phyloP scores from a whole-genome alignment of 495 filamentous ascomycete genomes.

The Aspergillus kassunensis region DNA sequence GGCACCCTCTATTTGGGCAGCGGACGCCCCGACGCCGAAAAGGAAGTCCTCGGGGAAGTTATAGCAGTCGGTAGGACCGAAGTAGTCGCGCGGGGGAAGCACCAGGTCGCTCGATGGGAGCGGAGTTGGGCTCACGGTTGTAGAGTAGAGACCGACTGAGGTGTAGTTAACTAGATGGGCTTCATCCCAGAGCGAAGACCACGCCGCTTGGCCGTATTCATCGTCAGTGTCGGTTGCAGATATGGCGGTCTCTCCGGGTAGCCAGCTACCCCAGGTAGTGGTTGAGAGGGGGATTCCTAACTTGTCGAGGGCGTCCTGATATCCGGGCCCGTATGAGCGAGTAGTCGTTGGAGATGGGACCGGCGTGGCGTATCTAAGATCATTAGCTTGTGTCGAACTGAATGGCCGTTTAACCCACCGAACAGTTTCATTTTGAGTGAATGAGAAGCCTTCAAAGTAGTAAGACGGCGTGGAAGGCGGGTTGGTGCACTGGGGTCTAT shows the following conservation, averaged over 20 bases:
- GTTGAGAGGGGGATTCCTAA: neutral
- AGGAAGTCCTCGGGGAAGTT: conserved; percentile 43
- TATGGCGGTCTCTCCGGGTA: conserved; percentile 22
- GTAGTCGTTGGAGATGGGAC: neutral
- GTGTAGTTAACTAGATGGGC: conserved; percentile 19
- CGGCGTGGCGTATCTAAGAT: neutral
- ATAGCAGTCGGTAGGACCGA: conserved; percentile 17
- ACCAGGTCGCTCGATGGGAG: conserved; percentile 33
- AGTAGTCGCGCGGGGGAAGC: conserved; percentile 29
- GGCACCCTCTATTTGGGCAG: conserved; percentile 49
- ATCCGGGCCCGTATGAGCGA: neutral
- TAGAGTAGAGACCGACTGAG: conserved; percentile 26
- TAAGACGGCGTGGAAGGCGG: neutral
- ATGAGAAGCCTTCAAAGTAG: neutral
- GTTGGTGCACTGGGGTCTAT: neutral
- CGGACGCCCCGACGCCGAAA: conserved; percentile 49
- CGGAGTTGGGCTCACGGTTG: conserved; percentile 31
- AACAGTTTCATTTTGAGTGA: neutral
- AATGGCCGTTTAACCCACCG: neutral
- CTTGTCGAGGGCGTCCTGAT: neutral
- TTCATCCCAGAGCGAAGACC: conserved; percentile 30
- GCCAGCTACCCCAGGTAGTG: conserved; percentile 31
- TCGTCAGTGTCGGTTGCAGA: conserved; percentile 27
- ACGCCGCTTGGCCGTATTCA: conserved; percentile 33
- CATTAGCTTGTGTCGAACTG: neutral